Conservation (phyloP, 2,329 filamentous ascomycete species). For the Penicillium brevicompactum region DNA sequence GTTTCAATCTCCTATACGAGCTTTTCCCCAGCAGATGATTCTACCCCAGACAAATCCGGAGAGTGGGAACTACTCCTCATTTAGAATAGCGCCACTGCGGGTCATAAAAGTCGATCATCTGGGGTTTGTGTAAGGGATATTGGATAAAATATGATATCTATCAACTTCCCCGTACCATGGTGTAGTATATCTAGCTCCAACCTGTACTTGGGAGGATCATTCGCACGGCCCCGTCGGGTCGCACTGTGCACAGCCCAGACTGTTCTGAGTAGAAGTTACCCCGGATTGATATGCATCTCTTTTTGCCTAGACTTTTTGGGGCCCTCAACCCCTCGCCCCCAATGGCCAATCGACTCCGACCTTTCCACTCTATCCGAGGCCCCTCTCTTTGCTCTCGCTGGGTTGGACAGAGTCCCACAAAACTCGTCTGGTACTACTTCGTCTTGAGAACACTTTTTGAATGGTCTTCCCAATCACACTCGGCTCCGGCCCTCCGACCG, state of each 20-base stretch:
- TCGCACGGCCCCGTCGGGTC: conserved; percentile 20
- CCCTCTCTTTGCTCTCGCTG: not conserved
- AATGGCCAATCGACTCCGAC: not conserved
- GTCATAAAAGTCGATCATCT: conserved; percentile 18
- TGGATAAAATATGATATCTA: too few species aligned
- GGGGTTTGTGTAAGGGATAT: conserved; percentile 4
- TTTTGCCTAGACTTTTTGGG: not conserved
- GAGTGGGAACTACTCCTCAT: conserved; percentile 5
- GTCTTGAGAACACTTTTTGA: not conserved
- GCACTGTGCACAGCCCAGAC: conserved; percentile 11
- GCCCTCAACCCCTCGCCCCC: not conserved
- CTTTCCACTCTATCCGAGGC: not conserved
- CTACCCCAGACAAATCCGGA: not conserved
- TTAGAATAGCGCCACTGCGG: conserved; percentile 8
- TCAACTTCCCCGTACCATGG: conserved; percentile 8
- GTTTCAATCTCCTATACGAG: too few species aligned
- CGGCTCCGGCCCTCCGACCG: conserved; percentile 18
- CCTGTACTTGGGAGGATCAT: not conserved
- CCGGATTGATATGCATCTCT: conserved; percentile 11
- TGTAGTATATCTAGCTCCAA: conserved; percentile 17
- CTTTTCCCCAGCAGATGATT: too few species aligned
- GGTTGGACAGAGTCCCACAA: conserved; percentile 1
- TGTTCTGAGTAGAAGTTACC: conserved; percentile 4
- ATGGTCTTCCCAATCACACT: conserved; percentile 13
- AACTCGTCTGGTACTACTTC: not conserved